A percentile compares a stretch with the other conserved stretches of the same genome.
Conservation (phyloP, 1,139 yeast genomes). For the Candida glucosophila region DNA sequence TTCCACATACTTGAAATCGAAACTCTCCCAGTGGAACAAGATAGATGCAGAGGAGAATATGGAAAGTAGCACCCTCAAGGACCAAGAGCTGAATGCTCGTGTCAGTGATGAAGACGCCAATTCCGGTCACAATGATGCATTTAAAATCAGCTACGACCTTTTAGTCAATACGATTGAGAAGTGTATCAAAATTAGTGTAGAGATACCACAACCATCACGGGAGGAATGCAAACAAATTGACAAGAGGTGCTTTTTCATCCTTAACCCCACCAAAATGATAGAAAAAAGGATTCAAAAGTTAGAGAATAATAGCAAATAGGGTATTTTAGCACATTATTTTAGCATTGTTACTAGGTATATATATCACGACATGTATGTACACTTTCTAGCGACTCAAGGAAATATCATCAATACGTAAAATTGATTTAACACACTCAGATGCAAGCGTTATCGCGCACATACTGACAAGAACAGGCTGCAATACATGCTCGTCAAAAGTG, state of each 20-base stretch:
- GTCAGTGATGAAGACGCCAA: no score
- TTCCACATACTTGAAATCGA: conserved; percentile 54
- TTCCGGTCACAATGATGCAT: no score
- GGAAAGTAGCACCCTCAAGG: conserved; percentile 5
- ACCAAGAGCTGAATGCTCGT: no score
- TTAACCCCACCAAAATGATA: conserved; percentile 47
- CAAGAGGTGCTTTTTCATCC: conserved; percentile 52
- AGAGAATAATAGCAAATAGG: conserved; percentile 1
- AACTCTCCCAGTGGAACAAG: no score
- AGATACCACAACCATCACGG: conserved; percentile 36
- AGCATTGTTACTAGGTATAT: no score
- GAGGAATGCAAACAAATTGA: conserved; percentile 59
- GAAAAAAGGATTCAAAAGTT: conserved; percentile 29
- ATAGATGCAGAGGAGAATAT: no score
- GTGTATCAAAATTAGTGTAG: conserved; percentile 42
- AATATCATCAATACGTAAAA: conserved; percentile 92
- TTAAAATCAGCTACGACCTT: no score
- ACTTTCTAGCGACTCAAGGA: conserved; percentile 46
- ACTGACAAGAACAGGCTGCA: conserved; percentile 92
- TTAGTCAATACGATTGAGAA: conserved; percentile 37
- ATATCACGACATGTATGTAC: no score
- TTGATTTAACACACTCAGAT: conserved; percentile 92
- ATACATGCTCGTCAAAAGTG: conserved; percentile 86
- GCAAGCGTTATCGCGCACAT: conserved; percentile 92
- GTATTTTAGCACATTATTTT: no score